Evolutionary conservation across 2,329 filamentous ascomycete genomes (phyloP).

Genomic region (Trichoderma aggressivum): DNA sequence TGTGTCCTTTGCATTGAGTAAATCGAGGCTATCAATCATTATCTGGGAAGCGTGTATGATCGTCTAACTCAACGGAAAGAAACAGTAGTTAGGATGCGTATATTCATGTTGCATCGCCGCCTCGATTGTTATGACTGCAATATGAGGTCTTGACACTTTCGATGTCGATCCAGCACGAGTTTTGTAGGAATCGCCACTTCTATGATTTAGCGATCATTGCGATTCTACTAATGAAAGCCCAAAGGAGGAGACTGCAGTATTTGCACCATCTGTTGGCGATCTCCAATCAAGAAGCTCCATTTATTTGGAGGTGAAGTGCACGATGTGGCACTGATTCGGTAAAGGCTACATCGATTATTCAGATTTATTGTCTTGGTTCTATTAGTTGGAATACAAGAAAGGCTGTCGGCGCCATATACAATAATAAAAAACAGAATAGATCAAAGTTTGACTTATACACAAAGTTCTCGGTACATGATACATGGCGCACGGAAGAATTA

Average conservation of each 20-base stretch:
- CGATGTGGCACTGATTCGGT: background rate
- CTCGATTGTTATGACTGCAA: background rate
- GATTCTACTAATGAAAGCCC: background rate
- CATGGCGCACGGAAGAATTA: background rate
- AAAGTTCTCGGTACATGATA: background rate
- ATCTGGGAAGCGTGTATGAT: accelerated
- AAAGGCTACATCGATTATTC: background rate
- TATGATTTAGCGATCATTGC: too few species aligned
- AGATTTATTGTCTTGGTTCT: background rate
- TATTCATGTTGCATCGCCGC: background rate
- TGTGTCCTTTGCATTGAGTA: background rate
- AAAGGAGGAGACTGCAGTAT: background rate
- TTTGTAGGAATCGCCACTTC: background rate
- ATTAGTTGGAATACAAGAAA: background rate
- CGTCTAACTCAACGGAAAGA: background rate
- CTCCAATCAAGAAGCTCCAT: background rate
- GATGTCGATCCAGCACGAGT: background rate
- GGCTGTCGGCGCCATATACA: background rate
- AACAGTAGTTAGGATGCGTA: background rate
- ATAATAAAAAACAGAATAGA: background rate
- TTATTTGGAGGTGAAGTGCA: background rate
- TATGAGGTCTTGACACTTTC: background rate
- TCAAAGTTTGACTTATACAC: background rate
- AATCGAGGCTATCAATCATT: background rate
- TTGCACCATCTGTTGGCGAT: background rate